Conservation (phyloP, 1,284 basidiomycete genomes). For the Trametes hirsuta region DNA sequence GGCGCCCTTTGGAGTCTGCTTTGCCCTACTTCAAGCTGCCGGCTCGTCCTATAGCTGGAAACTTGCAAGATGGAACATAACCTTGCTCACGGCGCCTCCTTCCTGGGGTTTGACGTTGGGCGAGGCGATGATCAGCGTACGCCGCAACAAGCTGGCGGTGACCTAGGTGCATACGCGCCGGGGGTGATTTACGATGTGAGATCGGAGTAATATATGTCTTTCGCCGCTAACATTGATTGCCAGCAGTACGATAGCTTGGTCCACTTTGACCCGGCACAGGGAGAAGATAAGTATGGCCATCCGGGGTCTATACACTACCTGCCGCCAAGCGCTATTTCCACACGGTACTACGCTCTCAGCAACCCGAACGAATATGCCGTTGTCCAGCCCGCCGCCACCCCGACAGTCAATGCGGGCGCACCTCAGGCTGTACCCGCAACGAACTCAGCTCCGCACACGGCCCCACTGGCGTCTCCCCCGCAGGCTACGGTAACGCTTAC, state of each 20-base stretch:
- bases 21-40: background rate
- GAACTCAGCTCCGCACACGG: too few relatives aligned
- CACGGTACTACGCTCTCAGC: slow-evolving; percentile 22
- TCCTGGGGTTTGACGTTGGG: too few relatives aligned
- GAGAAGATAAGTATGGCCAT: background rate
- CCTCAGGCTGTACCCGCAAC: background rate
- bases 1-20: background rate
- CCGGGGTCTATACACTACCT: slow-evolving; percentile 15
- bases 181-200: background rate
- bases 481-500: background rate
- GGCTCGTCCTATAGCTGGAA: too few relatives aligned
- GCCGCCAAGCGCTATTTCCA: slow-evolving; percentile 22
- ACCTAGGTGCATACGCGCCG: background rate
- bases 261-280: background rate
- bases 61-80: too few relatives aligned
- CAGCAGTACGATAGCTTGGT: background rate
- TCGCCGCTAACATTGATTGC: background rate
- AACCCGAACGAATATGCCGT: slow-evolving; percentile 17
- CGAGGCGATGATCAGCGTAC: too few relatives aligned
- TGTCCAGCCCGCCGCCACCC: background rate
- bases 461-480: background rate
- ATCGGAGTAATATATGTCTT: background rate
- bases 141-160: too few relatives aligned
- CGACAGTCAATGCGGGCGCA: background rate
- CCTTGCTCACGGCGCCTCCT: too few relatives aligned